phyloP scores from a whole-genome alignment of 1,284 basidiomycete species.

The Afroboletus lepidellus region DNA sequence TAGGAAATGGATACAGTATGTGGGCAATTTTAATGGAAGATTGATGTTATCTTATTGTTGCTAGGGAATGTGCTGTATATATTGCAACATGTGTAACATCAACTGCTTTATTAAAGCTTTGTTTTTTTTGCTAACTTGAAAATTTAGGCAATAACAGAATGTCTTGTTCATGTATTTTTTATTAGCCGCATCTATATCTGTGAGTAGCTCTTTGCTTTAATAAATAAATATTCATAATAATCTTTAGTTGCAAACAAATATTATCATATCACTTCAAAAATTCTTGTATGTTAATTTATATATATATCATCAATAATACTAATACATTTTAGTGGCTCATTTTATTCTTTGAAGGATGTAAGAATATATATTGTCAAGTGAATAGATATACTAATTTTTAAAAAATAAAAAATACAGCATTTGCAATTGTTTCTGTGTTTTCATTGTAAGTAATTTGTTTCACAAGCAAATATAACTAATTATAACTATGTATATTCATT shows the following conservation, averaged over 20 bases:
- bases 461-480: background rate
- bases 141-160: slow-evolving; percentile 18
- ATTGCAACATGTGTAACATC: slow-evolving; percentile 18
- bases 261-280: background rate
- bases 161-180: slow-evolving; percentile 26
- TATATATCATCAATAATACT: background rate
- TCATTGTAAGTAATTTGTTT: slow-evolving; percentile 14
- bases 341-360: slow-evolving; percentile 24
- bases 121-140: slow-evolving; percentile 7
- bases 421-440: slow-evolving; percentile 41
- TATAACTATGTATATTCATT: background rate
- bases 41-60: background rate
- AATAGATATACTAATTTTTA: slow-evolving; percentile 3
- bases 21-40: background rate
- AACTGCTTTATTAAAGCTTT: background rate
- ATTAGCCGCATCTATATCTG: slow-evolving; percentile 24
- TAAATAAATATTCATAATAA: background rate
- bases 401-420: slow-evolving; percentile 12
- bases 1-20: slow-evolving; percentile 12
- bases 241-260: slow-evolving; percentile 11
- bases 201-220: slow-evolving; percentile 8
- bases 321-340: slow-evolving; percentile 16
- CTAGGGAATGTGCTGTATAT: slow-evolving; percentile 13
- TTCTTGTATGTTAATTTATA: slow-evolving; percentile 19
- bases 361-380: background rate